Conservation (phyloP, 2,329 filamentous ascomycete species). For the Fusarium penzigii region DNA sequence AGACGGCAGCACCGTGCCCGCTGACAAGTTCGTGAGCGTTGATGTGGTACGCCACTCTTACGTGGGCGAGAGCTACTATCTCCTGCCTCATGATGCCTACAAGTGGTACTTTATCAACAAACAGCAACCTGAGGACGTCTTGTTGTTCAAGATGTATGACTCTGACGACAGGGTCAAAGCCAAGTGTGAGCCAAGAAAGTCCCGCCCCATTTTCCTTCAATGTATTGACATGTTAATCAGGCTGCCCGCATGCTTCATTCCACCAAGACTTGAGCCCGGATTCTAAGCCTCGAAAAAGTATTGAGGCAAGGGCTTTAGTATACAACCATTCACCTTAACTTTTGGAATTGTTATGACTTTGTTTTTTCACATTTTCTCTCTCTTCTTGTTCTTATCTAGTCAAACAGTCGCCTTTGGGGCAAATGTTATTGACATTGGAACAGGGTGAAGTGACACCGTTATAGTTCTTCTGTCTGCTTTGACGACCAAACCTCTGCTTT, state of each 20-base stretch:
- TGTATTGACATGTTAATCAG: no score
- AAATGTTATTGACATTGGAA: no score
- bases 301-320: background rate
- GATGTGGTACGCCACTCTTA: constrained; percentile 1
- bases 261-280: background rate
- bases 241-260: constrained; percentile 1
- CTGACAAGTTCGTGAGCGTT: background rate
- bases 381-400: no score
- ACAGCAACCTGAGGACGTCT: background rate
- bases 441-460: background rate
- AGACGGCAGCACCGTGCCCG: background rate
- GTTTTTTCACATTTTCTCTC: no score
- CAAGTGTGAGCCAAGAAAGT: background rate
- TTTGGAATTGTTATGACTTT: no score
- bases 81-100: background rate
- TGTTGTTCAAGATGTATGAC: constrained; percentile 4
- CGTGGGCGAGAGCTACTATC: constrained; percentile 1
- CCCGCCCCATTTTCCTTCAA: background rate
- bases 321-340: background rate
- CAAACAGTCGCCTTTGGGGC: no score
- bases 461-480: background rate
- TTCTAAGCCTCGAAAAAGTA: background rate
- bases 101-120: constrained; percentile 1
- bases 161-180: background rate
- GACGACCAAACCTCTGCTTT: background rate